Evolutionary conservation across 306 rosid species (phyloP), one percentile per base, ranked within the genome.

Genomic region (Cercis canadensis): DNA sequence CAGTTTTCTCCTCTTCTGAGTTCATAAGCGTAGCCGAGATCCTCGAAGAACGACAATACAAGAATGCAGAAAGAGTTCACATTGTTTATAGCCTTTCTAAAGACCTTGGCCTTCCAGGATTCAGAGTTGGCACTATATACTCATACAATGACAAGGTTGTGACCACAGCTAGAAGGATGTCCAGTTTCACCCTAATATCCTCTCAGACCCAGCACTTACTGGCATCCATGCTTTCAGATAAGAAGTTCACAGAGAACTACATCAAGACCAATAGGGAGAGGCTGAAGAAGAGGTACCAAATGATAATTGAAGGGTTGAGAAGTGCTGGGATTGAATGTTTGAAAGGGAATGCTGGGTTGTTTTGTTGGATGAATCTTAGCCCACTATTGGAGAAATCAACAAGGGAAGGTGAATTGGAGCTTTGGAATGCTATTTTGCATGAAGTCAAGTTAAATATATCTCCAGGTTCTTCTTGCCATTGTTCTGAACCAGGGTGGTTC

Each of bases 401-500:
- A 10, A 81, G 78, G 47, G 91, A 87, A 82, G 88, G 89, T 45
- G 98, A 94, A 60, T 68, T 94, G 76, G 65, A 63, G 49, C 62
- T 94, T 15, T 94, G 97, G 98, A 61, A 86, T 34, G 51, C 75
- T 1, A 77, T 90, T 9, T 6, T 94, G 29, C 70, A 78, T 55
- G 80, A 89, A 63, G 86, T 83, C 18, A 94, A 83, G 83, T 77
- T 94, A 2, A 90, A 94, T 60, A 94, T 94, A 32, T 90, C 97
- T 13, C 98, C 98, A 1, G 98, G 97, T 0, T 90, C 92, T 49
- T 94, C 98, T 13, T 94, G 97, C 72, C 97, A 83, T 55, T 90
- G 95, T 69, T 84, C 88, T 37, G 95, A 94, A 77, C 92, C 97
- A 0, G 98, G 98, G 16, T 94, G 98, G 98, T 94, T 94, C 71